Conservation (phyloP, 805 yeast genomes). For the Dipodascus geniculatus region DNA sequence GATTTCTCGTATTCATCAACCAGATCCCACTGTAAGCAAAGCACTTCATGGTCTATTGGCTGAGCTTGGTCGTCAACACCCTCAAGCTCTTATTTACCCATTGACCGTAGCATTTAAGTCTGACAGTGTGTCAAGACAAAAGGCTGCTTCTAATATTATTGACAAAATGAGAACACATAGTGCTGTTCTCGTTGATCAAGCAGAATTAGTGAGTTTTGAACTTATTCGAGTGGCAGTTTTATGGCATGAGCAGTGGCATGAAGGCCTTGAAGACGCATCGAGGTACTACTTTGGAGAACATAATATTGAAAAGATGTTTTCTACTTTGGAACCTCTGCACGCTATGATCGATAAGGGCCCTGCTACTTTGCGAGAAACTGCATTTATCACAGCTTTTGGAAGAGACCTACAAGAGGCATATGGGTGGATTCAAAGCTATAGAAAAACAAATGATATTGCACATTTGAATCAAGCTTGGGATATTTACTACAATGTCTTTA, state of each 20-base stretch:
- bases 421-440: conserved; percentile 83
- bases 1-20: conserved; percentile 93
- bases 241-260: conserved; percentile 98
- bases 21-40: conserved; percentile 71
- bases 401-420: conserved; percentile 85
- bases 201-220: conserved; percentile 88
- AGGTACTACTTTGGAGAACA: conserved; percentile 88
- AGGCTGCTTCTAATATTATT: conserved; percentile 83
- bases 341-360: conserved; percentile 70
- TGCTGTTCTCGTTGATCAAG: conserved; percentile 74
- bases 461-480: conserved; percentile 98
- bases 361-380: conserved; percentile 81
- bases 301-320: conserved; percentile 88
- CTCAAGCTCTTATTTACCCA: conserved; percentile 93
- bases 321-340: conserved; percentile 81
- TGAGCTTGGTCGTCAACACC: conserved; percentile 88
- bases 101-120: conserved; percentile 92
- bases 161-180: conserved; percentile 89
- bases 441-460: conserved; percentile 73
- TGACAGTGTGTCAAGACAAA: conserved; percentile 78
- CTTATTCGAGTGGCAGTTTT: conserved; percentile 87
- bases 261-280: conserved; percentile 94
- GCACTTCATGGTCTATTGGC: conserved; percentile 70
- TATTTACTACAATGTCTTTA: conserved; percentile 84
- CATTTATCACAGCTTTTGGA: conserved; percentile 89